Conservation (phyloP, 2,329 filamentous ascomycete species). For the Neofusicoccum sp. region DNA sequence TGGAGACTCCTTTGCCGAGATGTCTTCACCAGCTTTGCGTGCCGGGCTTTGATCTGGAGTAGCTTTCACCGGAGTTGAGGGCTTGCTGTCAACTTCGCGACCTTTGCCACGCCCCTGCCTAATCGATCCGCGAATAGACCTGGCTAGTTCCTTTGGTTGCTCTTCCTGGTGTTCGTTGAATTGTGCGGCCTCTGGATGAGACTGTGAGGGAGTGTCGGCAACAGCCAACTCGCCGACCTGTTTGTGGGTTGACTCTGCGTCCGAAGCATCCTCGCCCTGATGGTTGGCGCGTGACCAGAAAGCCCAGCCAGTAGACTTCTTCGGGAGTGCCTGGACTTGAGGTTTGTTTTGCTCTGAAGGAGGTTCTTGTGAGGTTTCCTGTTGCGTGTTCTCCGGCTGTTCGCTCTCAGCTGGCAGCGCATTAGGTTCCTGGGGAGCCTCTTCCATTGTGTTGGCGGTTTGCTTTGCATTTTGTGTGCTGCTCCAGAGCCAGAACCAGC, state of each 20-base stretch:
- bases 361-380: background rate
- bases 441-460: conserved; percentile 22
- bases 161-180: conserved; percentile 48
- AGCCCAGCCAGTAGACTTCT: conserved; percentile 69
- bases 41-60: conserved; percentile 33
- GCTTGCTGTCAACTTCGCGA: conserved; percentile 42
- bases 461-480: conserved; percentile 46
- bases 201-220: conserved; percentile 53
- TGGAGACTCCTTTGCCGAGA: conserved; percentile 32
- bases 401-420: background rate
- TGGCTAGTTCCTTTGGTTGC: conserved; percentile 26
- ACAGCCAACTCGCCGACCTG: conserved; percentile 55
- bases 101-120: conserved; percentile 29
- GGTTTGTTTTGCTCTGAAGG: conserved; percentile 23
- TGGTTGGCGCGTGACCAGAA: conserved; percentile 71
- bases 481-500: conserved; percentile 56
- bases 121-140: conserved; percentile 26
- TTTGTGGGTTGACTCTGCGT: conserved; percentile 60
- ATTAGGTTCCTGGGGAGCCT: background rate
- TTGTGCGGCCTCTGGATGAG: conserved; percentile 53
- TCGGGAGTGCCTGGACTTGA: conserved; percentile 39
- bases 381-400: background rate
- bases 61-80: conserved; percentile 30
- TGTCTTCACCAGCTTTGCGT: conserved; percentile 18
- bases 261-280: conserved; percentile 55